These are phyloP conservation scores for Termitomyces sp. DNA, from an alignment of 768 basidiomycete species.

Conservation along the genomic window DNA sequence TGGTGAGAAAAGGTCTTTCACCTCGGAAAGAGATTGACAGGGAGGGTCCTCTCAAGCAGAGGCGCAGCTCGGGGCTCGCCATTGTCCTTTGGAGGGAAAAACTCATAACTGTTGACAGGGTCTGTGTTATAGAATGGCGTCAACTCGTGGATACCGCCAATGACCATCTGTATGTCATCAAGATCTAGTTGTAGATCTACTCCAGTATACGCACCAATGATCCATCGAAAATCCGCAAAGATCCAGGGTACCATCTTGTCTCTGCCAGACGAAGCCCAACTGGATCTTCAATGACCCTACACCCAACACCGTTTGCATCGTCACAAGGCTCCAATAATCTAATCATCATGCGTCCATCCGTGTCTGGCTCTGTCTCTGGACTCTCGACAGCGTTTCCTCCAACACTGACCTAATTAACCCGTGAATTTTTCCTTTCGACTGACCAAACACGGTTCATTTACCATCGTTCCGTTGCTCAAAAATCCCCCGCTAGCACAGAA, in stretches of 20 bases:
- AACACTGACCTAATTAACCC: slow-evolving; percentile 27
- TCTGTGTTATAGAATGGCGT: slow-evolving; percentile 36
- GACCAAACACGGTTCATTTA: not conserved
- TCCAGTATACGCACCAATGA: slow-evolving; percentile 23
- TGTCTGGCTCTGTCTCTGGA: slow-evolving; percentile 21
- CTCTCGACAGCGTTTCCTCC: slow-evolving; percentile 30
- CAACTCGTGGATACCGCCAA: slow-evolving; percentile 29
- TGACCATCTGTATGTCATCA: slow-evolving; percentile 28
- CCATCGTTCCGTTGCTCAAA: slow-evolving; percentile 37
- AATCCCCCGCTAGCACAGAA: slow-evolving; percentile 45
- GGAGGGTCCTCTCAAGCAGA: slow-evolving; percentile 18
- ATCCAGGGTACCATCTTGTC: slow-evolving; percentile 41
- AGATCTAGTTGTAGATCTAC: not conserved
- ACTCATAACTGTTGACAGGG: slow-evolving; percentile 55
- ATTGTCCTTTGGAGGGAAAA: slow-evolving; percentile 29
- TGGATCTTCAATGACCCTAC: slow-evolving; percentile 37
- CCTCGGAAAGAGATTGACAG: slow-evolving; percentile 24
- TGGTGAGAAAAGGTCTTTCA: not conserved
- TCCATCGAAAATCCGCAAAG: slow-evolving; percentile 32
- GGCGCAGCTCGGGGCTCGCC: slow-evolving; percentile 17
- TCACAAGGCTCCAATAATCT: slow-evolving; percentile 39
- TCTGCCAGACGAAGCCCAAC: slow-evolving; percentile 31
- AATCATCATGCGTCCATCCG: slow-evolving; percentile 34
- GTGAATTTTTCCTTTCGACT: not conserved
- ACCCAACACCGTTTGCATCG: slow-evolving; percentile 25